These are phyloP conservation scores for Logfia minima DNA, from an alignment of 129 eudicot genomes.

Conservation along the genomic window DNA sequence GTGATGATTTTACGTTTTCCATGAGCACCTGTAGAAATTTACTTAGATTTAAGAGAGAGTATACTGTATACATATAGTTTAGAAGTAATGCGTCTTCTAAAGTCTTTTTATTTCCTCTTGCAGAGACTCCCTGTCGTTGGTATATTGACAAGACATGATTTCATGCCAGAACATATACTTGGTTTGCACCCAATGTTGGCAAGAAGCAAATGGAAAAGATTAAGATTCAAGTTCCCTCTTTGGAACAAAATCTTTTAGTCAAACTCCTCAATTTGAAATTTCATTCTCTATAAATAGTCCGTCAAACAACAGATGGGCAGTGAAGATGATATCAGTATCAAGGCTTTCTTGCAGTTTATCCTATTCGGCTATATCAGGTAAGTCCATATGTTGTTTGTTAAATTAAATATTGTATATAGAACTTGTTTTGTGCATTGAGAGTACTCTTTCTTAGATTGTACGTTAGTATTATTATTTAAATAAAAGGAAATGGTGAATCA, in stretches of 20 bases:
- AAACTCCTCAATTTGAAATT: neutral
- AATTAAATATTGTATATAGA: conserved; percentile 16
- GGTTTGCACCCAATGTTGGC: conserved; percentile 67
- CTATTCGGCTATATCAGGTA: conserved; percentile 16
- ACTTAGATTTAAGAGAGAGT: neutral
- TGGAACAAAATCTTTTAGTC: conserved; percentile 43
- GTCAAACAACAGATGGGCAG: neutral
- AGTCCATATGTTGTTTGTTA: neutral
- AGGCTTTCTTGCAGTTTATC: conserved; percentile 21
- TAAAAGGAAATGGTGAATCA: conserved; percentile 10
- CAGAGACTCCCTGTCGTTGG: conserved; percentile 93
- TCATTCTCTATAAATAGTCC: neutral
- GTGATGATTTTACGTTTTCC: neutral
- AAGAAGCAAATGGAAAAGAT: conserved; percentile 67
- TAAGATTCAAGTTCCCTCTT: conserved; percentile 58
- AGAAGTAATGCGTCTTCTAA: neutral
- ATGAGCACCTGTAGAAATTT: neutral
- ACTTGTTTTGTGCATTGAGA: conserved; percentile 7
- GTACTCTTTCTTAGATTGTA: conserved; percentile 7
- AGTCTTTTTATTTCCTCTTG: neutral
- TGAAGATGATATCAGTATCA: neutral
- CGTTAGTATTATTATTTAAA: conserved; percentile 21
- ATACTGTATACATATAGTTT: neutral
- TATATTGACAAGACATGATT: conserved; percentile 91
- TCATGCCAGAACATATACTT: conserved; percentile 86